Percentiles rank a stretch among this genome's conserved stretches.
phyloP scores from a whole-genome alignment of 129 eudicot genomes.

The Smallanthus sonchifolius region DNA sequence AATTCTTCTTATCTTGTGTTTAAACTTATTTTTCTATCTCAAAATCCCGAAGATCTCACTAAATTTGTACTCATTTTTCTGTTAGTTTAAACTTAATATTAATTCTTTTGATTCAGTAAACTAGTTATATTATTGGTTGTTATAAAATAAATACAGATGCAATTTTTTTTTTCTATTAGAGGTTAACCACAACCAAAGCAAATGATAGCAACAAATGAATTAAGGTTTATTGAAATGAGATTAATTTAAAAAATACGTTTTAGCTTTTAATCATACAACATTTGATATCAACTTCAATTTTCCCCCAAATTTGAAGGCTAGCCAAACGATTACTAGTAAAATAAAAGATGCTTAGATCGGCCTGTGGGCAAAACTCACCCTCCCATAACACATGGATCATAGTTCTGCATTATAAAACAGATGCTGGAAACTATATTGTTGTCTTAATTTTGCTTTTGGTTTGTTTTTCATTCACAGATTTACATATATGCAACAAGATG shows the following conservation, averaged over 20 bases:
- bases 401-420: neutral
- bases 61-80: neutral
- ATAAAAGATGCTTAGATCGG: neutral
- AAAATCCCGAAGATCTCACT: no score
- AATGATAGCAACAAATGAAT: no score
- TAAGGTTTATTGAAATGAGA: no score
- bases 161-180: neutral
- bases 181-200: neutral
- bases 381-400: neutral
- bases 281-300: neutral
- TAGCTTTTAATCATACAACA: neutral
- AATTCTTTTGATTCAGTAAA: neutral
- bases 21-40: neutral
- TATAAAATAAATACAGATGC: neutral
- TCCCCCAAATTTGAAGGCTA: neutral
- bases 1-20: neutral
- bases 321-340: neutral
- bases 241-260: neutral
- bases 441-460: neutral
- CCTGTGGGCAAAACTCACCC: neutral
- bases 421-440: slow-evolving; percentile 1
- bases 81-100: neutral
- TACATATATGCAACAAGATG: slow-evolving; percentile 23
- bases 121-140: neutral
- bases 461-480: slow-evolving; percentile 29